phyloP scores from a whole-genome alignment of 1,284 basidiomycete genomes.

The Sanguinoderma infundibulare region DNA sequence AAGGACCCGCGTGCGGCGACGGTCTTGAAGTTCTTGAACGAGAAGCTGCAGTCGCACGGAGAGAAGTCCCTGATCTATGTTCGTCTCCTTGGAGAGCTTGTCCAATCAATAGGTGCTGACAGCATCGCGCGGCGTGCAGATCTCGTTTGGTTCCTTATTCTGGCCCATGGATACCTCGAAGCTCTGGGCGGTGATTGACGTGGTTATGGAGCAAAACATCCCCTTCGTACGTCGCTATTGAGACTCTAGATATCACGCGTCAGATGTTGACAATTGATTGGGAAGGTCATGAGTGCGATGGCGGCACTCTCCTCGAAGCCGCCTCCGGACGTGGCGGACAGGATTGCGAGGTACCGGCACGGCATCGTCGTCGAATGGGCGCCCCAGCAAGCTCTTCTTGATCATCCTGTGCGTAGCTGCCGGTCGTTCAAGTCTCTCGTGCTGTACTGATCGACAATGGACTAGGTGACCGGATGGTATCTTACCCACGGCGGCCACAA shows the following conservation, averaged over 20 bases:
- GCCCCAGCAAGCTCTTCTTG: background rate
- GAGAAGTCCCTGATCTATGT: background rate
- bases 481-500: too few relatives aligned
- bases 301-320: background rate
- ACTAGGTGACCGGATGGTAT: background rate
- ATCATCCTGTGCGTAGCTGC: background rate
- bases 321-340: background rate
- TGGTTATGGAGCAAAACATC: background rate
- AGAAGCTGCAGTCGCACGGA: background rate
- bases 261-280: background rate
- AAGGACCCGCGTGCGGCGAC: conserved; percentile 4
- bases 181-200: background rate
- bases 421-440: background rate
- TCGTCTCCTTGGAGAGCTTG: background rate
- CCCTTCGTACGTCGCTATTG: background rate
- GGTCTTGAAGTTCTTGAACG: background rate
- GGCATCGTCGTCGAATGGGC: background rate
- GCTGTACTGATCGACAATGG: background rate
- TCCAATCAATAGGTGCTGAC: background rate
- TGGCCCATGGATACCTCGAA: background rate
- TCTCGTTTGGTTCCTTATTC: background rate
- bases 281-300: background rate
- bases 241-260: background rate
- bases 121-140: background rate
- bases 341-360: background rate